Evolutionary conservation across 1,284 basidiomycete genomes (phyloP), one percentile per base, ranked within the genome.

Genomic region (Ustilago hordei): DNA sequence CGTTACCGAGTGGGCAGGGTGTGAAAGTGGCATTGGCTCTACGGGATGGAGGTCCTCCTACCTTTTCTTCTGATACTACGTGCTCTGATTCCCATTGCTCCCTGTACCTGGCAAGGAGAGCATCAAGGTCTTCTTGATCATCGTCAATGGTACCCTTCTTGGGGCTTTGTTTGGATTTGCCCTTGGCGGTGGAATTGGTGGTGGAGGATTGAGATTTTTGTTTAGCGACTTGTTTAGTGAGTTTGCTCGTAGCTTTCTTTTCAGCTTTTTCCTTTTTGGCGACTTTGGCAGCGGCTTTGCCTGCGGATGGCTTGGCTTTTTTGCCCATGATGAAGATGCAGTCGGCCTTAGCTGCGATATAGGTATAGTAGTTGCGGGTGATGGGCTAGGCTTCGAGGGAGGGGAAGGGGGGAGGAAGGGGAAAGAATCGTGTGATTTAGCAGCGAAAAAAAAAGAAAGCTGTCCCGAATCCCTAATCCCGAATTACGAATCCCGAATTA

Each of bases 191-290:
- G 2, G 60, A 67, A 12, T 55, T 47, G 23, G 54, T 39, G 35
- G 59, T 59, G 31, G 60, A 36, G 50, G 57, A 41, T 36, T 73
- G 69, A 1, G 56, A 56, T 45, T 71, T 78, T 12, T 75, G 60
- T 48, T 69, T 69, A 9, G 68, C 66, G 5, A 64, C 75, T 55
- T 82, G 81, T 65, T 85, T 85, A 12, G 69, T 79, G 60, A 80
- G 79, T 58, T 80, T 82, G 43, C 77, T 71, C 11, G 80, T 75
- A 5, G 84, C 83, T 23, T 82, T 74, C 69, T 82, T 80, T 61
- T 85, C 84, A 55, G 84, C 84, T 72, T 86, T 86, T 39, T 80
- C 83, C 64, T 81, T 82, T 64, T 86, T 86, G 2, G 81, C 82
- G 5, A 83, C 84, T 68, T 86, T 86, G 15, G 81, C 81, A 13